phyloP scores from a whole-genome alignment of 1,284 basidiomycete genomes.

The Heterobasidion occidentale region DNA sequence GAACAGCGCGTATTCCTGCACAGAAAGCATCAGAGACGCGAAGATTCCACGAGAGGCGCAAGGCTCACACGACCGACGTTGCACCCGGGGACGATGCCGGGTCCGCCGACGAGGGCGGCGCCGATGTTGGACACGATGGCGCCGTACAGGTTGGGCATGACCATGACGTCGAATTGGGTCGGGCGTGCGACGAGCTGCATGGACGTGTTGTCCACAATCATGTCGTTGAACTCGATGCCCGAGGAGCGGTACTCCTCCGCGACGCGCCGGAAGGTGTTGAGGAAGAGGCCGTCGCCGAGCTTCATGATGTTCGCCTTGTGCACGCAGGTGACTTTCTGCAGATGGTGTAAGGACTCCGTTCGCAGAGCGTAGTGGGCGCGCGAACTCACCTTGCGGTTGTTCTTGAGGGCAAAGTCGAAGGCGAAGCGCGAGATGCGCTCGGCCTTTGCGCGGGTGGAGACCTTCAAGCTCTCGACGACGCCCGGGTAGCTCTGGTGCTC shows the following conservation, averaged over 20 bases:
- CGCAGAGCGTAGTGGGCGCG: background rate
- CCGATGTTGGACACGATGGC: constrained; percentile 99
- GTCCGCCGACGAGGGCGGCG: constrained; percentile 95
- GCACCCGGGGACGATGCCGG: constrained; percentile 96
- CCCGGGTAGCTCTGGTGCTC: constrained; percentile 99
- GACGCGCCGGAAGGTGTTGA: constrained; percentile 95
- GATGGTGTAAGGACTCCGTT: background rate
- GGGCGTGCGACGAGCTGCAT: constrained; percentile 98
- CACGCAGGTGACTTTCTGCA: constrained; percentile 96
- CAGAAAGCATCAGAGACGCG: background rate
- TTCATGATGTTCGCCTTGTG: constrained; percentile 99
- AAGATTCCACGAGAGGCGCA: constrained; percentile 1
- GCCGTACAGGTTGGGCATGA: constrained; percentile 96
- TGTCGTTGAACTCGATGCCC: constrained; percentile 92
- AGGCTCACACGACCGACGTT: constrained; percentile 85
- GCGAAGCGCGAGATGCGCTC: constrained; percentile 97
- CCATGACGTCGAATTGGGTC: constrained; percentile 98
- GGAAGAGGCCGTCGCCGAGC: constrained; percentile 97
- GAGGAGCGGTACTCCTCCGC: constrained; percentile 94
- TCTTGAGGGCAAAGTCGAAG: constrained; percentile 99
- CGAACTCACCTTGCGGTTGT: constrained; percentile 80
- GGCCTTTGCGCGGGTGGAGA: constrained; percentile 92
- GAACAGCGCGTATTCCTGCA: constrained; percentile 92
- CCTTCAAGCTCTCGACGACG: constrained; percentile 98
- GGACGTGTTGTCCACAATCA: constrained; percentile 99